Evolutionary conservation across 495 filamentous ascomycete species (phyloP).

Genomic region (Schizothecium vesticola): DNA sequence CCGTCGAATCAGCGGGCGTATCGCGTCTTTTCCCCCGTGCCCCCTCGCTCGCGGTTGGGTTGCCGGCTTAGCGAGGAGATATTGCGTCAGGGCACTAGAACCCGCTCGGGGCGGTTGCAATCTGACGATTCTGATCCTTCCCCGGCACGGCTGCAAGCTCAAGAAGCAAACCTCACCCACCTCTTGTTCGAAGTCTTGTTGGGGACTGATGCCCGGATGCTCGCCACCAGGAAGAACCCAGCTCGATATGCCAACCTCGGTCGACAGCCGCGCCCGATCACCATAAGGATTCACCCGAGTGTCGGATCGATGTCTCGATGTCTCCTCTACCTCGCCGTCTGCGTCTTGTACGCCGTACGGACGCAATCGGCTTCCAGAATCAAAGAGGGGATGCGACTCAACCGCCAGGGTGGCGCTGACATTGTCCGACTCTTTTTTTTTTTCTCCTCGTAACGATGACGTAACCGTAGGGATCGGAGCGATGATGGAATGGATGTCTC

Average conservation of each 20-base stretch:
- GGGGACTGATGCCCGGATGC: neutral
- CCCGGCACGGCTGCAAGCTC: neutral
- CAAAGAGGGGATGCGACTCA: neutral
- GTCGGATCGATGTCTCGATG: neutral
- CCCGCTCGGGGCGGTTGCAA: constrained; percentile 1
- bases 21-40: constrained; percentile 5
- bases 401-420: constrained; percentile 15
- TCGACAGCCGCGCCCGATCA: neutral
- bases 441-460: constrained; percentile 25
- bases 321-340: neutral
- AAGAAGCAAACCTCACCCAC: neutral
- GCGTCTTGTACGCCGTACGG: neutral
- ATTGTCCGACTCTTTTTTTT: constrained; percentile 17
- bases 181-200: neutral
- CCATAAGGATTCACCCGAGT: neutral
- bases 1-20: constrained; percentile 21
- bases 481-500: constrained; percentile 26
- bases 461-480: constrained; percentile 21
- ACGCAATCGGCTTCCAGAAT: neutral
- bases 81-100: constrained; percentile 20
- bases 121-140: constrained; percentile 9
- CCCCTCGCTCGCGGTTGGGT: constrained; percentile 1
- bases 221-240: neutral
- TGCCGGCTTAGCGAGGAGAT: constrained; percentile 8
- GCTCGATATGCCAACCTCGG: neutral